Base-by-base conservation (phyloP, 805 yeast species). In the Yarrowia deformans region DNA sequence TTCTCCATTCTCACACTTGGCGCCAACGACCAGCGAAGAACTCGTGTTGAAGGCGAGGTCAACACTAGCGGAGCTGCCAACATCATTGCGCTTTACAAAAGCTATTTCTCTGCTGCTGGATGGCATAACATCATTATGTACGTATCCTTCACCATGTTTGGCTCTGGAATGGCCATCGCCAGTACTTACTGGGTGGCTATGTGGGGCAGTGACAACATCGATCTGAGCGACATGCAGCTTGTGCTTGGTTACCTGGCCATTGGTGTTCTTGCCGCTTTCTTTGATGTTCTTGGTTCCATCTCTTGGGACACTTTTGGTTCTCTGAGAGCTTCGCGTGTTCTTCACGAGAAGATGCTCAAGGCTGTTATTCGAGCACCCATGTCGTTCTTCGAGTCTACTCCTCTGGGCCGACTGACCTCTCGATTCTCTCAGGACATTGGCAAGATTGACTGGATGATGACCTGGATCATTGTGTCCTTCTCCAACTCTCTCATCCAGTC, bases 341-440 rank as follows among this genome's bases (percentile, higher is more conserved):
- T 92, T 70, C 98, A 93, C 78, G 85, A 87, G 71, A 79, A 79
- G n/a, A 93, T 93, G 97, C 87, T 92, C 4, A 78, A 78, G 18
- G 77, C 85, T 60, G 95, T 93, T 6, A 79, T 93, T 70, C 84
- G 93, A 72, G 94, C 97, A 0, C 98, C 98, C 70, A 93, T 93
- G 97, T 84, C 90, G 39, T 93, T 93, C 76, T 93, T 93, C 75
- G 98, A 93, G 79, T 91, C 97, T 0, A 93, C 97, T 0, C 98
- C 98, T 66, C 88, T 93, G 72, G 98, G 98, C 40, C 85, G 98
- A 78, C 86, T 93, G 68, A 83, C 93, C 77, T 93, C 93, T 80
- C 84, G 98, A 77, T 93, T 93, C 75, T 90, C 97, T 1, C 90
- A 87, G 77, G 98, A 93, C 82, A 87, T 93, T 55, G 90, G 90